These are phyloP conservation scores for Talaromyces wortmannii DNA, from an alignment of 495 filamentous ascomycete genomes.

Conservation along the genomic window DNA sequence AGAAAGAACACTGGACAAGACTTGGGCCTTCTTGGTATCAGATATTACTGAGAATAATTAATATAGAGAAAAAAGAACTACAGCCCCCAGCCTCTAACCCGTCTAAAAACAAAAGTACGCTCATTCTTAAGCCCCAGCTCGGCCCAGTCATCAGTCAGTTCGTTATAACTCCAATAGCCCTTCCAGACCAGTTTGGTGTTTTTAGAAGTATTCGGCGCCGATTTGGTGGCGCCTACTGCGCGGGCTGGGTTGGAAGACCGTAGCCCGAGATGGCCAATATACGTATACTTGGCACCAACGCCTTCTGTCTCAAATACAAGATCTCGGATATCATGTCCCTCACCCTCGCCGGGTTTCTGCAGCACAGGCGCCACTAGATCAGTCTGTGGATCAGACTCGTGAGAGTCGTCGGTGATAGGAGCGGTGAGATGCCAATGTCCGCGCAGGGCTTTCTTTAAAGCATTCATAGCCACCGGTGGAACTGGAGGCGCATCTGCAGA, in stretches of 20 bases:
- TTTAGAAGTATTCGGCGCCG: slow-evolving; percentile 31
- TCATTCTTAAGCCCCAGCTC: slow-evolving; percentile 81
- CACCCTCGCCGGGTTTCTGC: slow-evolving; percentile 39
- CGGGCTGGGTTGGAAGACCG: slow-evolving; percentile 47
- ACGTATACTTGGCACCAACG: slow-evolving; percentile 66
- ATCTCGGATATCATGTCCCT: slow-evolving; percentile 27
- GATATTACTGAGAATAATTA: not conserved
- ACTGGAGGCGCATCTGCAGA: slow-evolving; percentile 18
- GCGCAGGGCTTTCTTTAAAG: slow-evolving; percentile 52
- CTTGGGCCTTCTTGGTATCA: not conserved
- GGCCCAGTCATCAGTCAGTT: slow-evolving; percentile 81
- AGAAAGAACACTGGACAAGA: too few relatives aligned
- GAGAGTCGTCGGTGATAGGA: slow-evolving; percentile 17
- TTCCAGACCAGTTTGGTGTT: slow-evolving; percentile 88
- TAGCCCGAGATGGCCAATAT: slow-evolving; percentile 68
- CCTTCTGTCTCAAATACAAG: slow-evolving; percentile 85
- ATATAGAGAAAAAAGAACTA: slow-evolving; percentile 10
- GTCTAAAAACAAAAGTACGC: slow-evolving; percentile 79
- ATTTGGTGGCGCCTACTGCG: slow-evolving; percentile 16
- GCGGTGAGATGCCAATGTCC: slow-evolving; percentile 55
- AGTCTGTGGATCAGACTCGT: slow-evolving; percentile 5
- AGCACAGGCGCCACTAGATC: slow-evolving; percentile 6
- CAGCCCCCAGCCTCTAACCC: slow-evolving; percentile 54
- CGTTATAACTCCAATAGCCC: slow-evolving; percentile 88
- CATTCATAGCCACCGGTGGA: slow-evolving; percentile 30